Evolutionary conservation across 2,329 filamentous ascomycete species (phyloP).

Genomic region (Fusarium sp.): DNA sequence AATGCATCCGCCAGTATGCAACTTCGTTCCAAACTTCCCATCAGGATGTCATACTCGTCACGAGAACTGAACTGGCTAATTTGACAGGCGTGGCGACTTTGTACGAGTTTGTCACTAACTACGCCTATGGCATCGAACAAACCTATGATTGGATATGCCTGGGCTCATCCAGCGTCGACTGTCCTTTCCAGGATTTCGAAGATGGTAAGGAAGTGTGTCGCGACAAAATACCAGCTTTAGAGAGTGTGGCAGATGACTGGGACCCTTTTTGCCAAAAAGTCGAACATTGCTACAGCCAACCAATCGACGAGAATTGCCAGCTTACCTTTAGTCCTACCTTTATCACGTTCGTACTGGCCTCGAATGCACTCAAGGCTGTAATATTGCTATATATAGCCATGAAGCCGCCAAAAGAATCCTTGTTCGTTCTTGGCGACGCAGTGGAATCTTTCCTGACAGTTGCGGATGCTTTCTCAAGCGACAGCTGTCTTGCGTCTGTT

Average conservation of each 20-base stretch:
- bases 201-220: neutral
- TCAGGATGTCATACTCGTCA: neutral
- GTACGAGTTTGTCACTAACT: too few relatives aligned
- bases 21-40: neutral
- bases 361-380: constrained; percentile 2
- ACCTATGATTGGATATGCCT: neutral
- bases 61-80: too few relatives aligned
- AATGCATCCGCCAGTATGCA: neutral
- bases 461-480: neutral
- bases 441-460: neutral
- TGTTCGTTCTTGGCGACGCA: constrained; percentile 19
- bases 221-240: neutral
- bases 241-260: neutral
- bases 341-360: neutral
- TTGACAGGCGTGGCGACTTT: too few relatives aligned
- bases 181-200: too few relatives aligned
- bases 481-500: constrained; percentile 2
- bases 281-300: constrained; percentile 12
- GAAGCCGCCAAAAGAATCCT: neutral
- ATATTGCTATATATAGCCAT: neutral
- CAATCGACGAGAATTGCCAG: neutral
- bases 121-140: too few relatives aligned
- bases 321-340: constrained; percentile 2
- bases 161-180: too few relatives aligned
- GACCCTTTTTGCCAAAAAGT: neutral